Evolutionary conservation across 352 stramenopile species (phyloP).

Genomic region (Phytophthora sp.): DNA sequence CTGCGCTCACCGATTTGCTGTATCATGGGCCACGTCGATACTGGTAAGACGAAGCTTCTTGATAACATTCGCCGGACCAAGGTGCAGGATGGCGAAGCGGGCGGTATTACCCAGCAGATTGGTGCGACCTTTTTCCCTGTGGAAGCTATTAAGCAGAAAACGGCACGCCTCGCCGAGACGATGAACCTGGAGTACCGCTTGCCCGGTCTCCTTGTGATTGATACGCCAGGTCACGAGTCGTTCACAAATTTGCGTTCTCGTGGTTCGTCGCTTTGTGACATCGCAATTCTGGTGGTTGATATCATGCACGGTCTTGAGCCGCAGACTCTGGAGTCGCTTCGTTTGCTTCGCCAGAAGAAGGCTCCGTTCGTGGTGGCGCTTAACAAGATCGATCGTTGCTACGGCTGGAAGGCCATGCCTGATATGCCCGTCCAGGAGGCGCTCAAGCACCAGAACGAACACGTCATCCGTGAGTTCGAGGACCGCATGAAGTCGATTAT

Average conservation of each 20-base stretch:
- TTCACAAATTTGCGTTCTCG: constrained; percentile 99
- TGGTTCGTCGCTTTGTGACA: constrained; percentile 98
- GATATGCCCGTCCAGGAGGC: constrained; percentile 95
- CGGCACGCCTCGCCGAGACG: constrained; percentile 70
- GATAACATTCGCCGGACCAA: constrained; percentile 99
- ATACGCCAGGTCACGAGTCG: constrained; percentile 99
- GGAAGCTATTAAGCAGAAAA: constrained; percentile 92
- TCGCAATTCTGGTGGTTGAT: constrained; percentile 99
- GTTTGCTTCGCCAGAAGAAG: constrained; percentile 94
- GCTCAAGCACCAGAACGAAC: constrained; percentile 90
- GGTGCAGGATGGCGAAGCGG: constrained; percentile 93
- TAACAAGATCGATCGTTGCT: constrained; percentile 99
- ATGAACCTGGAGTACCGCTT: constrained; percentile 91
- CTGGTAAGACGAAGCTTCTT: constrained; percentile 99
- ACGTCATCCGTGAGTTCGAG: constrained; percentile 97
- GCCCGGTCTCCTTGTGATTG: constrained; percentile 96
- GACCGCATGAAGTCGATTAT: constrained; percentile 93
- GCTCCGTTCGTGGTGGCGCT: constrained; percentile 99
- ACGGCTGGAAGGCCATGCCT: constrained; percentile 97
- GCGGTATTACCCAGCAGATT: constrained; percentile 99
- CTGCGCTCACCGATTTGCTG: constrained; percentile 98
- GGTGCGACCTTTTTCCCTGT: constrained; percentile 96
- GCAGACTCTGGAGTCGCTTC: constrained; percentile 99
- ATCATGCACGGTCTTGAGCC: constrained; percentile 99
- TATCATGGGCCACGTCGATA: constrained; percentile 99